A percentile compares a stretch with the other conserved stretches of the same genome.
Evolutionary conservation across 129 eudicot genomes (phyloP).

Genomic region (Sambucus nigra): DNA sequence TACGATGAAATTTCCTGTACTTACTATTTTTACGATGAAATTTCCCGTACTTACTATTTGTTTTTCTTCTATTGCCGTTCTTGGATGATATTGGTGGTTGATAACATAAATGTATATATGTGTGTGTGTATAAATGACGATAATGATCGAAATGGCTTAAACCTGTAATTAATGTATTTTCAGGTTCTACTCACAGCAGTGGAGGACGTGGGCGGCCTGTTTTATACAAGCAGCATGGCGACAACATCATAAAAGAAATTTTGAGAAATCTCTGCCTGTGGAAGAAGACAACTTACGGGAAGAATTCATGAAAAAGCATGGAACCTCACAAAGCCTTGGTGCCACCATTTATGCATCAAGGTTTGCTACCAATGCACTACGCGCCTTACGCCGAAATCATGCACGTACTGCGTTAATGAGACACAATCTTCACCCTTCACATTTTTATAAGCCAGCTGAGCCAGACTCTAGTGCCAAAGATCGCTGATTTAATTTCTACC

Average conservation of each 20-base stretch:
- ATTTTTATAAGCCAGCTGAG: constrained; percentile 62
- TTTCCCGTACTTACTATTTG: too few species aligned
- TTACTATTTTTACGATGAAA: too few species aligned
- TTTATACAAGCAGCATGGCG: constrained; percentile 93
- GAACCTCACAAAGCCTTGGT: constrained; percentile 47
- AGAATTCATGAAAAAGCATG: constrained; percentile 33
- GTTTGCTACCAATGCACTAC: constrained; percentile 67
- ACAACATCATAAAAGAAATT: constrained; percentile 46
- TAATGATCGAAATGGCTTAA: too few species aligned
- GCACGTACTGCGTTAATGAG: constrained; percentile 23
- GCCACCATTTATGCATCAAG: constrained; percentile 77
- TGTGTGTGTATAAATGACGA: too few species aligned
- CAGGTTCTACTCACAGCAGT: constrained; percentile 75
- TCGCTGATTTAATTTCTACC: too few species aligned
- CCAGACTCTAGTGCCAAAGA: constrained; percentile 52
- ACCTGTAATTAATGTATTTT: too few species aligned
- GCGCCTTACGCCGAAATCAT: constrained; percentile 28
- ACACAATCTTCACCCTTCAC: constrained; percentile 26
- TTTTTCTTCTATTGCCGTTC: too few species aligned
- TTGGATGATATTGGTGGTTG: too few species aligned
- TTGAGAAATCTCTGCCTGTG: constrained; percentile 36
- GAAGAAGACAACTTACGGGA: constrained; percentile 48
- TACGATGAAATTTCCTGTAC: too few species aligned
- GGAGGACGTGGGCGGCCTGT: constrained; percentile 89
- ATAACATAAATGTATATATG: too few species aligned